Evolutionary conservation across 2,329 filamentous ascomycete genomes (phyloP).

Genomic region (Xylaria sp.): DNA sequence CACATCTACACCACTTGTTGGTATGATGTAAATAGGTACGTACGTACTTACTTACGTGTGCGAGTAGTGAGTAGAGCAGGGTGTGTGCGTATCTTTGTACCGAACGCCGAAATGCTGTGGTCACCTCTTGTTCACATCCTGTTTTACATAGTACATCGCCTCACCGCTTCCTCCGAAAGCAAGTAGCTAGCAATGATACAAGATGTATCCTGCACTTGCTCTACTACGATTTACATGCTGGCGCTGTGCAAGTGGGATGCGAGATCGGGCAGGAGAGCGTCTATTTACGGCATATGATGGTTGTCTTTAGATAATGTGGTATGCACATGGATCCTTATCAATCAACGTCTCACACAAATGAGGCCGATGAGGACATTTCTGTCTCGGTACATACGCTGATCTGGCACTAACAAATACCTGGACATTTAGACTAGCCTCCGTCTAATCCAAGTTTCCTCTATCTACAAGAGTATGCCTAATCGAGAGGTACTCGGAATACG

Average conservation of each 20-base stretch:
- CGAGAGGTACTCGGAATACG: no score
- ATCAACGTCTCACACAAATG: neutral
- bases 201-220: neutral
- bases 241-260: neutral
- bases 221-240: neutral
- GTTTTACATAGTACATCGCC: neutral
- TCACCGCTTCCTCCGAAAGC: slow-evolving; percentile 14
- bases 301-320: neutral
- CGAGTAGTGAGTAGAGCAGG: no score
- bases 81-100: slow-evolving; percentile 6
- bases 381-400: neutral
- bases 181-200: slow-evolving; percentile 8
- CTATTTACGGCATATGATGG: neutral
- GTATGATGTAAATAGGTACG: slow-evolving; percentile 11
- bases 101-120: slow-evolving; percentile 12
- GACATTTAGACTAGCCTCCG: neutral
- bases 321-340: neutral
- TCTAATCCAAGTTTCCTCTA: neutral
- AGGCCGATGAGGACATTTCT: neutral
- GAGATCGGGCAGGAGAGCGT: slow-evolving; percentile 7
- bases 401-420: no score
- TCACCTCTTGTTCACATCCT: slow-evolving; percentile 1
- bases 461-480: no score
- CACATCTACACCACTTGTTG: no score
- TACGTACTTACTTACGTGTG: slow-evolving; percentile 5